These are phyloP conservation scores for Sedum album DNA, from an alignment of 164 flowering plant species.

Conservation along the genomic window DNA sequence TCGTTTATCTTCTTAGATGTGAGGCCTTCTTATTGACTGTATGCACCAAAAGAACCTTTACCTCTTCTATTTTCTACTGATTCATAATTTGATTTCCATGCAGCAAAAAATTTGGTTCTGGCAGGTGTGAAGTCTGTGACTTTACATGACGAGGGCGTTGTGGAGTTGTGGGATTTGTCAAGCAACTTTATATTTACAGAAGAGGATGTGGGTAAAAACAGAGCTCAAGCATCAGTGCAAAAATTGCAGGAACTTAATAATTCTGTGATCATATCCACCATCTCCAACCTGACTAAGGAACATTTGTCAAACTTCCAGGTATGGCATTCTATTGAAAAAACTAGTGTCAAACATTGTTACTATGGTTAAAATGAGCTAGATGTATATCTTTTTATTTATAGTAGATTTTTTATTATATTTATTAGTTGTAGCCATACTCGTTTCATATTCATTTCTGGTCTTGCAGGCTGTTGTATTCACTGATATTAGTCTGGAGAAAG, in stretches of 20 bases:
- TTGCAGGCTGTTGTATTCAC: constrained; percentile 82
- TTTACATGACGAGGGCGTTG: constrained; percentile 73
- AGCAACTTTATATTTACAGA: constrained; percentile 70
- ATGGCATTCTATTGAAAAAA: no score
- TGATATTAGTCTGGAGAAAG: constrained; percentile 52
- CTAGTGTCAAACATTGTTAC: not conserved
- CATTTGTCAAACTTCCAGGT: constrained; percentile 74
- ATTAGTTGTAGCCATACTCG: not conserved
- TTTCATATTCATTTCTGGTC: constrained; percentile 17
- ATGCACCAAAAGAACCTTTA: not conserved
- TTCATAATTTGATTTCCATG: constrained; percentile 13
- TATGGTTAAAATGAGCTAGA: not conserved
- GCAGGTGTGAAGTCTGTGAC: constrained; percentile 91
- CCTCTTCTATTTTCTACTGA: not conserved
- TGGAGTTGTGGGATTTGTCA: constrained; percentile 81
- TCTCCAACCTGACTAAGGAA: constrained; percentile 42
- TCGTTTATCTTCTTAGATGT: constrained; percentile 7
- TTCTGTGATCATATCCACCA: constrained; percentile 50
- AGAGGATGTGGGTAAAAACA: constrained; percentile 67
- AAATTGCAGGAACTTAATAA: constrained; percentile 84
- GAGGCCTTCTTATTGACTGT: not conserved
- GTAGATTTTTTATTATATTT: no score
- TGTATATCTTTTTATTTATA: no score
- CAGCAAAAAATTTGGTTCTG: constrained; percentile 88
- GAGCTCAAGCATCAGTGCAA: constrained; percentile 69